A percentile compares a stretch with the other conserved stretches of the same genome.
Evolutionary conservation across 2,329 filamentous ascomycete species (phyloP).

Genomic region (Alternaria ethzedia): DNA sequence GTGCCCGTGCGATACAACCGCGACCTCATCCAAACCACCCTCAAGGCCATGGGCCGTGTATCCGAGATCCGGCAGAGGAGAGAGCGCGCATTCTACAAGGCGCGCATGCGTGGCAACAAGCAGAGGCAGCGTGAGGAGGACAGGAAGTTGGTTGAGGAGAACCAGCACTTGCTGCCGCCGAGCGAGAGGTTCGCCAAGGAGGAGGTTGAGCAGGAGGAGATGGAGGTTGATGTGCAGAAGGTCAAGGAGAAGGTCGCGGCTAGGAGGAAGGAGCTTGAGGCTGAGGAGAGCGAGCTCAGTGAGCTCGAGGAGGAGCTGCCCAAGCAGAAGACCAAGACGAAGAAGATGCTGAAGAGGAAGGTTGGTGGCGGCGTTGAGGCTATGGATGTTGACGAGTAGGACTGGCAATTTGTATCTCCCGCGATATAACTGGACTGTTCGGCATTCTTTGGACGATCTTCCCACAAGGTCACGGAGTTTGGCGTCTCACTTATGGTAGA

Average conservation of each 20-base stretch:
- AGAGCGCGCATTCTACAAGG: slow-evolving; percentile 93
- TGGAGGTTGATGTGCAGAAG: slow-evolving; percentile 56
- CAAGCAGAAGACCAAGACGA: slow-evolving; percentile 55
- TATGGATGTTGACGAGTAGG: slow-evolving; percentile 54
- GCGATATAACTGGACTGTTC: neutral
- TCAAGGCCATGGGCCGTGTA: slow-evolving; percentile 91
- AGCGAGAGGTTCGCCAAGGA: slow-evolving; percentile 52
- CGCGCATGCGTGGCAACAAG: slow-evolving; percentile 89
- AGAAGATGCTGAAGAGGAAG: slow-evolving; percentile 51
- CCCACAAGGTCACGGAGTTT: slow-evolving; percentile 24
- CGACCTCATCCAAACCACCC: slow-evolving; percentile 83
- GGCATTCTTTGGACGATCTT: neutral
- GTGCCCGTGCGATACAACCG: slow-evolving; percentile 95
- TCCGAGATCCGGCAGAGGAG: slow-evolving; percentile 81
- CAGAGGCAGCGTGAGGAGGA: slow-evolving; percentile 79
- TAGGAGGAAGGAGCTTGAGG: slow-evolving; percentile 69
- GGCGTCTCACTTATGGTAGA: slow-evolving; percentile 30
- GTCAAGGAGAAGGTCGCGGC: slow-evolving; percentile 59
- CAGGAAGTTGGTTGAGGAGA: slow-evolving; percentile 86
- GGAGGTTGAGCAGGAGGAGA: slow-evolving; percentile 65
- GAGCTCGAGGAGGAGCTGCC: slow-evolving; percentile 44
- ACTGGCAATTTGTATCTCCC: neutral
- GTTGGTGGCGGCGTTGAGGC: slow-evolving; percentile 55
- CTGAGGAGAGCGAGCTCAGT: slow-evolving; percentile 57
- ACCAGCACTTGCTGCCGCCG: slow-evolving; percentile 85